Conservation (phyloP, 2,329 filamentous ascomycete genomes). For the Penicillium griseofulvum region DNA sequence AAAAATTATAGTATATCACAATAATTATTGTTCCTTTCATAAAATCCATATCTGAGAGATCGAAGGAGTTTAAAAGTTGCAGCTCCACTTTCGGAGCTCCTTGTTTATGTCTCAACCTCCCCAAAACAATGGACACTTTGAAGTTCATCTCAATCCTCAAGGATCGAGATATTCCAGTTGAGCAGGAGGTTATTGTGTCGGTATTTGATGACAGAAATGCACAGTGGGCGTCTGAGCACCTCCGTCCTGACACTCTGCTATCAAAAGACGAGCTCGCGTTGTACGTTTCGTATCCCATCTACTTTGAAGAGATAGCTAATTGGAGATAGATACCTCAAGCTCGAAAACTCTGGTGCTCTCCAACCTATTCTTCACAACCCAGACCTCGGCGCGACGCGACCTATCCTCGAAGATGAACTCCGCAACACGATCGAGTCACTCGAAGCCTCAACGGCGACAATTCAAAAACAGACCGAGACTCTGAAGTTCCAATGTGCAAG, state of each 20-base stretch:
- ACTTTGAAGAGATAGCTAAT: neutral
- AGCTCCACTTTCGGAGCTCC: conserved; percentile 2
- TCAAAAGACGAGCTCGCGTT: conserved; percentile 40
- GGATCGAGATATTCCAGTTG: conserved; percentile 30
- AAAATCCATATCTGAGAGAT: neutral
- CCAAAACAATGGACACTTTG: neutral
- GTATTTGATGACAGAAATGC: conserved; percentile 29
- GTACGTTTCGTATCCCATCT: conserved; percentile 22
- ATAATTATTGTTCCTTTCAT: neutral
- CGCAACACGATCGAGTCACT: conserved; percentile 36
- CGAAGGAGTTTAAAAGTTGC: neutral
- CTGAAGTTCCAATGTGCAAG: conserved; percentile 34
- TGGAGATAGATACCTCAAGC: conserved; percentile 30
- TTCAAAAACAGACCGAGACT: conserved; percentile 34
- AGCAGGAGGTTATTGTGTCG: conserved; percentile 28
- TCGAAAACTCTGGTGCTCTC: conserved; percentile 34
- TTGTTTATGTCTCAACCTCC: neutral
- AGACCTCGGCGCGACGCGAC: conserved; percentile 32
- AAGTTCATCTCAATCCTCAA: conserved; percentile 28
- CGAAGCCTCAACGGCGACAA: conserved; percentile 36
- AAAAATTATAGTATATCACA: neutral
- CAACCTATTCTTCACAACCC: conserved; percentile 28
- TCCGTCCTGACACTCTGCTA: conserved; percentile 36
- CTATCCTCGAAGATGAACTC: conserved; percentile 42
- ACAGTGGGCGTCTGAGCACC: conserved; percentile 35